Conservation (phyloP, 2,329 filamentous ascomycete species). For the Cryphonectria japonica region DNA sequence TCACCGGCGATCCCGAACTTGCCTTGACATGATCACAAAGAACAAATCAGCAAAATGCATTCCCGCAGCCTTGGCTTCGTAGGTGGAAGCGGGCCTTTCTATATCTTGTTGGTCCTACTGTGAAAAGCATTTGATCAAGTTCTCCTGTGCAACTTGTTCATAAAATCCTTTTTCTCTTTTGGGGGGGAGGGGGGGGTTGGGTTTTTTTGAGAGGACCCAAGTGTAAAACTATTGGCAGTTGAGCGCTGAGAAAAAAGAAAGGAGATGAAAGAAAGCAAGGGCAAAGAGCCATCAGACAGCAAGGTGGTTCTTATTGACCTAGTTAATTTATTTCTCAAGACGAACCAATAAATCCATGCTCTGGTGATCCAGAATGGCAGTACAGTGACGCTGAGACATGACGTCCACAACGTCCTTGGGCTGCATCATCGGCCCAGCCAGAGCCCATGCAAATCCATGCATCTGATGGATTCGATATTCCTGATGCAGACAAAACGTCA, state of each 20-base stretch:
- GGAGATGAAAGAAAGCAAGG: too few relatives aligned
- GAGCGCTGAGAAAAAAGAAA: not conserved
- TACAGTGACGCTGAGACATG: slow-evolving; percentile 39
- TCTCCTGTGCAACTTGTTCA: not conserved
- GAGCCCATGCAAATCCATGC: slow-evolving; percentile 40
- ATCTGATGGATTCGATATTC: slow-evolving; percentile 41
- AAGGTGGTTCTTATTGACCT: too few relatives aligned
- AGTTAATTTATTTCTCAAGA: not conserved
- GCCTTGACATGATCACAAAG: not conserved
- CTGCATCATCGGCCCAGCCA: slow-evolving; percentile 43
- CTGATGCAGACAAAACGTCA: slow-evolving; percentile 4
- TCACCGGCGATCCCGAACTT: not conserved
- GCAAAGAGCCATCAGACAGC: not conserved
- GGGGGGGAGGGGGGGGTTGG: too few relatives aligned
- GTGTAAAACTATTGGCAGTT: too few relatives aligned
- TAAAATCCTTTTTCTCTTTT: too few relatives aligned
- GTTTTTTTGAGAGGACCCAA: too few relatives aligned
- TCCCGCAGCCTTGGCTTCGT: not conserved
- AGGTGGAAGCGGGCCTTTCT: not conserved
- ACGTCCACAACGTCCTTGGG: slow-evolving; percentile 38
- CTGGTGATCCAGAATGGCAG: slow-evolving; percentile 41
- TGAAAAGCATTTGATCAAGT: not conserved
- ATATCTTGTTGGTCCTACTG: not conserved
- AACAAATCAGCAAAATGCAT: not conserved
- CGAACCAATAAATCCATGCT: slow-evolving; percentile 36